These are phyloP conservation scores for Globisporangium nagaii DNA, from an alignment of 352 stramenopile species.

Conservation along the genomic window DNA sequence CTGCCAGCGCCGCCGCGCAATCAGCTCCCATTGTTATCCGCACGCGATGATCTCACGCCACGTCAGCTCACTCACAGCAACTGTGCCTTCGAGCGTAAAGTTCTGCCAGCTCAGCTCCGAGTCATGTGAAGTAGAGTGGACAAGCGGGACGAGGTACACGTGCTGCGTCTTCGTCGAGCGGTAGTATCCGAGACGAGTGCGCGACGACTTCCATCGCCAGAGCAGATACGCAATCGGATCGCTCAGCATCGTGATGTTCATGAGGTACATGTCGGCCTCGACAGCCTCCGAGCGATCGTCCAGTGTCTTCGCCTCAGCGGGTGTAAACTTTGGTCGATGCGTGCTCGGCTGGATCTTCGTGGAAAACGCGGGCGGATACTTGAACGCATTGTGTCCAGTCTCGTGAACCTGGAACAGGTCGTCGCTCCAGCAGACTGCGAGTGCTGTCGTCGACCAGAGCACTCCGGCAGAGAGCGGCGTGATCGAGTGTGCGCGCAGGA, in stretches of 20 bases:
- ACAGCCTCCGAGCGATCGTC: background rate
- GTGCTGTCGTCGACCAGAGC: constrained; percentile 1
- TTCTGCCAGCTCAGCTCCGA: background rate
- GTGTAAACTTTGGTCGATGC: too few species aligned
- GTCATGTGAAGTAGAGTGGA: background rate
- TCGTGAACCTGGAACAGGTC: constrained; percentile 6
- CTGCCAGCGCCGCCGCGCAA: too few species aligned
- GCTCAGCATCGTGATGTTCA: constrained; percentile 11
- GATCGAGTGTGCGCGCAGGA: constrained; percentile 2
- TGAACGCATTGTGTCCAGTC: too few species aligned
- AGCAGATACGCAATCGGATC: background rate
- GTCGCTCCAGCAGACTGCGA: constrained; percentile 9
- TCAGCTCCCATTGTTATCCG: too few species aligned
- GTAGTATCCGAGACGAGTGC: constrained; percentile 1
- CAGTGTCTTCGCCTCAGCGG: too few species aligned
- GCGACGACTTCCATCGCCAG: background rate
- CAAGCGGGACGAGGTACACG: constrained; percentile 2
- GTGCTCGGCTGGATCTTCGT: too few species aligned
- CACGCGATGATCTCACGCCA: constrained; percentile 9
- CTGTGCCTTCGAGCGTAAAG: constrained; percentile 1
- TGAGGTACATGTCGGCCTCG: constrained; percentile 3
- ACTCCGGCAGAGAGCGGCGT: constrained; percentile 3
- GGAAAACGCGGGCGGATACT: too few species aligned
- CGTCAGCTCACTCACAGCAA: background rate
- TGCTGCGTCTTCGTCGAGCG: constrained; percentile 1